Evolutionary conservation across 2,329 filamentous ascomycete species (phyloP).

Genomic region (Colletotrichum simmondsii): DNA sequence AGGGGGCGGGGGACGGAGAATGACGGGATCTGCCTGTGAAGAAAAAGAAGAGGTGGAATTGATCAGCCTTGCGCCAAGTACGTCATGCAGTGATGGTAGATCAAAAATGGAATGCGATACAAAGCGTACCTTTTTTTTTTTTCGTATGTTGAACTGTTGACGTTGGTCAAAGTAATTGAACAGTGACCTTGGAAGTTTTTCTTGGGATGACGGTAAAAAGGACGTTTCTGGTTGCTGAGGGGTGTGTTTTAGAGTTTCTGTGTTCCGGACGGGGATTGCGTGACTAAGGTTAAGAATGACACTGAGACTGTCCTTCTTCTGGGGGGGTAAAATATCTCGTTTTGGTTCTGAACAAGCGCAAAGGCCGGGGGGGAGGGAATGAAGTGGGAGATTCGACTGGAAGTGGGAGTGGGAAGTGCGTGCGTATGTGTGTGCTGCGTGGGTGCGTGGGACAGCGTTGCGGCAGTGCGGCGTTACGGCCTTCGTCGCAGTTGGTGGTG

Average conservation of each 20-base stretch:
- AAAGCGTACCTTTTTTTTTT: not conserved
- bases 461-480: not conserved
- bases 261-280: constrained; percentile 26
- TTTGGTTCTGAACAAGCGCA: not conserved
- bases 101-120: not conserved
- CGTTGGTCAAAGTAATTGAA: not conserved
- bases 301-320: constrained; percentile 2
- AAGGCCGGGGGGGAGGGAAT: too few species aligned
- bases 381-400: not conserved
- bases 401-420: not conserved
- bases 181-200: not conserved
- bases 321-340: constrained; percentile 21
- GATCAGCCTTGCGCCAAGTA: constrained; percentile 30
- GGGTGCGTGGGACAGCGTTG: not conserved
- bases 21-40: constrained; percentile 28
- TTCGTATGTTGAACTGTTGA: not conserved
- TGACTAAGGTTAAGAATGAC: constrained; percentile 30
- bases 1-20: constrained; percentile 14
- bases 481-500: not conserved
- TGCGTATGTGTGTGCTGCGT: too few species aligned
- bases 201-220: not conserved
- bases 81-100: constrained; percentile 18
- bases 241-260: not conserved
- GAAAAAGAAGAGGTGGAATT: not conserved
- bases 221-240: not conserved